These are phyloP conservation scores for Angophora floribunda DNA, from an alignment of 345 rosid species.

Conservation along the genomic window DNA sequence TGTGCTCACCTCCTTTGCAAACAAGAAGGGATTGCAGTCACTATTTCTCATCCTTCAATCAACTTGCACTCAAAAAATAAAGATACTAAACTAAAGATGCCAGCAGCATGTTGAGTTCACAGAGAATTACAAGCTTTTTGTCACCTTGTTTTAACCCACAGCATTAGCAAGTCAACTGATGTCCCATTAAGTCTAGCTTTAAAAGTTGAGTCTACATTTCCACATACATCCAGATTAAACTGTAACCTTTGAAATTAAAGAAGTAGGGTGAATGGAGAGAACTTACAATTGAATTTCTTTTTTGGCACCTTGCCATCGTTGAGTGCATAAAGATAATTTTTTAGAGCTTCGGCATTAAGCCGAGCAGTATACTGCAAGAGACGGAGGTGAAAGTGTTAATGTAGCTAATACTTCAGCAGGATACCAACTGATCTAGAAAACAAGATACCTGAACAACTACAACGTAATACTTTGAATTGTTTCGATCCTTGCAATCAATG, in stretches of 20 bases:
- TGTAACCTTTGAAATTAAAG: background rate
- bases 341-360: conserved; percentile 77
- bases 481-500: conserved; percentile 62
- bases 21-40: background rate
- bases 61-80: background rate
- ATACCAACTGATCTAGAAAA: background rate
- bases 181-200: background rate
- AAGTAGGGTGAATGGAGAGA: background rate
- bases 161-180: background rate
- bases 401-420: background rate
- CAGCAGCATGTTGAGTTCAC: background rate
- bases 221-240: background rate
- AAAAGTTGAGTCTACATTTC: background rate
- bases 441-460: conserved; percentile 75
- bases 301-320: conserved; percentile 69
- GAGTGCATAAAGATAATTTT: conserved; percentile 48
- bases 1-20: background rate
- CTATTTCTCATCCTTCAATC: background rate
- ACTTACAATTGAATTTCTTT: conserved; percentile 82
- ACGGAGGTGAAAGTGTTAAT: background rate
- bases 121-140: background rate
- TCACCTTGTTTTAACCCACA: background rate
- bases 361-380: conserved; percentile 64
- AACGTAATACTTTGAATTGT: conserved; percentile 73
- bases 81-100: background rate